phyloP scores from a whole-genome alignment of 2,329 filamentous ascomycete species.

The Fusarium torreyae region DNA sequence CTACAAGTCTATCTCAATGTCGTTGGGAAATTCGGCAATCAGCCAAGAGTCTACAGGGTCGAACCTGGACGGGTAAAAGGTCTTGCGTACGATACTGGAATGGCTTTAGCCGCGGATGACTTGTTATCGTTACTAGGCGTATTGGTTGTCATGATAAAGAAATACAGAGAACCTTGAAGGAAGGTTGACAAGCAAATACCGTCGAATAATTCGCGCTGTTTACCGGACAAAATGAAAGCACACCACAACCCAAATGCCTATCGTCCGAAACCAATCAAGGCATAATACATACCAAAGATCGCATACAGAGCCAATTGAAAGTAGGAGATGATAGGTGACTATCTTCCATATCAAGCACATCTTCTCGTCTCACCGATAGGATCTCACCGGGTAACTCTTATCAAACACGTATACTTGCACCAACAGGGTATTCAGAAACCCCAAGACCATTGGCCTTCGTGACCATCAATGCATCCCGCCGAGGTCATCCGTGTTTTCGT shows the following conservation, averaged over 20 bases:
- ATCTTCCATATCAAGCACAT: background rate
- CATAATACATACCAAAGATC: background rate
- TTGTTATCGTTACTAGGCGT: background rate
- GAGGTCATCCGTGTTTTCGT: slow-evolving; percentile 1
- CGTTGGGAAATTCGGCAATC: slow-evolving; percentile 22
- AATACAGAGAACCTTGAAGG: background rate
- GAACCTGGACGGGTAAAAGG: slow-evolving; percentile 33
- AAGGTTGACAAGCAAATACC: no score
- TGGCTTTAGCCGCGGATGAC: slow-evolving; percentile 8
- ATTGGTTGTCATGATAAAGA: background rate
- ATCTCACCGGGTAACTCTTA: slow-evolving; percentile 15
- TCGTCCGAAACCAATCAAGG: no score
- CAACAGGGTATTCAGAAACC: background rate
- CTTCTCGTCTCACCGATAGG: background rate
- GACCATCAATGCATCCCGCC: slow-evolving; percentile 12
- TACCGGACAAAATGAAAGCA: no score
- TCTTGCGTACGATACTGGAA: slow-evolving; percentile 22
- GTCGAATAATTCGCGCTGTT: no score
- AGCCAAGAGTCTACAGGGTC: slow-evolving; percentile 10
- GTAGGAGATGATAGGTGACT: background rate
- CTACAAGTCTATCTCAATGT: slow-evolving; percentile 26
- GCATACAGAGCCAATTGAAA: background rate
- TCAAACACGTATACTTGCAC: slow-evolving; percentile 26
- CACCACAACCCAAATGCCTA: no score
- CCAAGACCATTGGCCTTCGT: slow-evolving; percentile 11